Conservation (phyloP, 768 basidiomycete genomes). For the Tubosaeta brunneosetosa region DNA sequence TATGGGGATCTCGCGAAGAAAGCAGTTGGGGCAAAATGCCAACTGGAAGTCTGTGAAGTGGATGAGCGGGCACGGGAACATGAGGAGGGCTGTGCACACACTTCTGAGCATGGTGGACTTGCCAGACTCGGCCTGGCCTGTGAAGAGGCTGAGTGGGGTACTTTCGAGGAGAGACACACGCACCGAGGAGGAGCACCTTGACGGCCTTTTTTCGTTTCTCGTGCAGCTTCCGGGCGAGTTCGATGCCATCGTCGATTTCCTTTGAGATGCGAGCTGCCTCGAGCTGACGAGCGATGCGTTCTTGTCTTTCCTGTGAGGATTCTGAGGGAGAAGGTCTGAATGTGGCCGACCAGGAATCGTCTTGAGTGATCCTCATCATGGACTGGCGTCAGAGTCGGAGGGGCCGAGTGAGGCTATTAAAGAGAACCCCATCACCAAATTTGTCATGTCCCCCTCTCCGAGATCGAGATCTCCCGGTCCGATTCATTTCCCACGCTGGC, state of each 20-base stretch:
- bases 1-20: constrained; percentile 49
- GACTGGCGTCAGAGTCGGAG: background rate
- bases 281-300: constrained; percentile 16
- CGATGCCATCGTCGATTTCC: constrained; percentile 29
- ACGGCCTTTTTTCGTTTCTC: constrained; percentile 27
- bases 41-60: constrained; percentile 56
- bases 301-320: background rate
- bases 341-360: constrained; percentile 20
- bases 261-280: constrained; percentile 20
- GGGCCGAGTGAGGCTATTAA: background rate
- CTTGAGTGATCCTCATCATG: background rate
- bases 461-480: background rate
- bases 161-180: background rate
- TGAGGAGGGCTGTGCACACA: background rate
- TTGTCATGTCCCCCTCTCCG: background rate
- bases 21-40: constrained; percentile 57
- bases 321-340: constrained; percentile 22
- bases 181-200: constrained; percentile 28
- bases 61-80: background rate
- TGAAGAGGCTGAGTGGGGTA: background rate
- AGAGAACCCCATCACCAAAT: background rate
- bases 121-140: constrained; percentile 30
- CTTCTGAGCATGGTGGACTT: constrained; percentile 32
- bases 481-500: too few species aligned
- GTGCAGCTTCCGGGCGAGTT: constrained; percentile 16